Evolutionary conservation across 352 stramenopile genomes (phyloP).

Genomic region (Peronosclerospora sorghi): DNA sequence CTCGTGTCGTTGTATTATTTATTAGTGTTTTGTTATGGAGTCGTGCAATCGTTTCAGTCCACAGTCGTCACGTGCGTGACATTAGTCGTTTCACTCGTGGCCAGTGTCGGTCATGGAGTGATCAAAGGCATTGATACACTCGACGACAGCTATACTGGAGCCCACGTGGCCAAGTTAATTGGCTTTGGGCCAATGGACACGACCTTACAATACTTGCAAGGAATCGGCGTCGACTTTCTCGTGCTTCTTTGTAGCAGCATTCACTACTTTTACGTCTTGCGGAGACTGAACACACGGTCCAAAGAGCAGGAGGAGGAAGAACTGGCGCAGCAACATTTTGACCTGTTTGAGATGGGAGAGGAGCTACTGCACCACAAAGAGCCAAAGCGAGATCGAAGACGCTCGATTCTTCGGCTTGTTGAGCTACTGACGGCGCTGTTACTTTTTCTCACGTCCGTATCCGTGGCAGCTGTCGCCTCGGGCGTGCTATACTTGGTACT

Average conservation of each 20-base stretch:
- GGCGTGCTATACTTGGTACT: constrained; percentile 52
- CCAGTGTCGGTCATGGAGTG: constrained; percentile 34
- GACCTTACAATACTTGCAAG: constrained; percentile 26
- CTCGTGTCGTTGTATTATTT: constrained; percentile 60
- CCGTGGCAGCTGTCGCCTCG: constrained; percentile 43
- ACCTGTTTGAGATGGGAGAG: constrained; percentile 49
- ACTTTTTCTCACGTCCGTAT: constrained; percentile 50
- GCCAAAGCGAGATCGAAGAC: constrained; percentile 15
- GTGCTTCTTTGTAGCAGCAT: constrained; percentile 41
- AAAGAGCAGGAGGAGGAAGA: constrained; percentile 22
- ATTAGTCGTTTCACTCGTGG: constrained; percentile 32
- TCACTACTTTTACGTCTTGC: constrained; percentile 57
- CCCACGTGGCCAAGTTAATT: constrained; percentile 24
- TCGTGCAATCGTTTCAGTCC: constrained; percentile 57
- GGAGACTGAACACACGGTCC: constrained; percentile 14
- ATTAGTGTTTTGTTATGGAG: constrained; percentile 50
- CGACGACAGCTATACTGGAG: constrained; percentile 7
- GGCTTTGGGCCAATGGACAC: constrained; percentile 32
- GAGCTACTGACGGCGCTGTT: constrained; percentile 39
- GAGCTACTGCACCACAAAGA: constrained; percentile 23
- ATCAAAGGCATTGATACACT: constrained; percentile 12
- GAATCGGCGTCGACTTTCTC: constrained; percentile 49
- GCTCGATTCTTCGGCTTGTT: constrained; percentile 21
- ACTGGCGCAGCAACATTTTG: constrained; percentile 28
- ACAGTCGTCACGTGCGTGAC: constrained; percentile 28